Evolutionary conservation across 139 green algal species (phyloP).

Genomic region (Coccomyxa sp.): DNA sequence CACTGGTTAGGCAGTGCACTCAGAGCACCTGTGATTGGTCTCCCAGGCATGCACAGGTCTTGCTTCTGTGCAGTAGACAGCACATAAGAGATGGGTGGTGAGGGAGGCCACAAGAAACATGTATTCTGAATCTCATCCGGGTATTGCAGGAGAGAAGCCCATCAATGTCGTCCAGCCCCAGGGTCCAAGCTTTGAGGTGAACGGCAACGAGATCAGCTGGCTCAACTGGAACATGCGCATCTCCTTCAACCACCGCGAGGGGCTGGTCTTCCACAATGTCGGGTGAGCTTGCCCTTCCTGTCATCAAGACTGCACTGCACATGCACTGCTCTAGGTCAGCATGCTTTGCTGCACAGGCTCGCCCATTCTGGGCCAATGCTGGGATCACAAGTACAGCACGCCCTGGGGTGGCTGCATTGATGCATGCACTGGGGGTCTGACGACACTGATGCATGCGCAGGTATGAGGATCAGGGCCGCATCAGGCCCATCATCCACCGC

Average conservation of each 20-base stretch:
- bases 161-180: slow-evolving; percentile 74
- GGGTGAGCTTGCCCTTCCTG: neutral
- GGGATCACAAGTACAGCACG: neutral
- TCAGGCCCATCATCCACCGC: slow-evolving; percentile 70
- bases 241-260: slow-evolving; percentile 87
- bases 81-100: no score
- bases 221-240: slow-evolving; percentile 83
- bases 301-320: neutral
- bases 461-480: slow-evolving; percentile 50
- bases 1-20: neutral
- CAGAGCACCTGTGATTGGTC: neutral
- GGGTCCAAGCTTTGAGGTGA: slow-evolving; percentile 68
- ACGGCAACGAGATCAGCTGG: slow-evolving; percentile 71
- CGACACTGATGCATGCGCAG: no score
- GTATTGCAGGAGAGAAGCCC: slow-evolving; percentile 35
- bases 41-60: neutral
- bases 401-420: no score
- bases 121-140: neutral
- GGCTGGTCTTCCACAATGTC: slow-evolving; percentile 80
- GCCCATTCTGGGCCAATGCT: neutral
- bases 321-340: neutral
- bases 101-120: no score
- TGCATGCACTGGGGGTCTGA: no score
- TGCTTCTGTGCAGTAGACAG: neutral
- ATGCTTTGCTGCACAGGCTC: neutral